Conservation (phyloP, 2,329 filamentous ascomycete genomes). For the Emergomyces pasteurianus region DNA sequence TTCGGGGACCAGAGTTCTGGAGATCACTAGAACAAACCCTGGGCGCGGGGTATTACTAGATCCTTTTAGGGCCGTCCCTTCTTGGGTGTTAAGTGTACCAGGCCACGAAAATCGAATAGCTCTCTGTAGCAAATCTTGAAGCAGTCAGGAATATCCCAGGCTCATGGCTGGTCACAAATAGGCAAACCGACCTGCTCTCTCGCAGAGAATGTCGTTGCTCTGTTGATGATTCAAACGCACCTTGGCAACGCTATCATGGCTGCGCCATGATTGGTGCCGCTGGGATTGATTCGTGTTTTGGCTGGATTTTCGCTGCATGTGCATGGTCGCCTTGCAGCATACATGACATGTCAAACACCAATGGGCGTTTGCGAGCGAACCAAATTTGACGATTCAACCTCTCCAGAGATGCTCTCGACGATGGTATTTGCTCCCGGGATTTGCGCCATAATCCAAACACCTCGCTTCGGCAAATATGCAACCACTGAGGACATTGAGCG, state of each 20-base stretch:
- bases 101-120: not conserved
- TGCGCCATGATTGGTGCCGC: not conserved
- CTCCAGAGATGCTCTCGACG: not conserved
- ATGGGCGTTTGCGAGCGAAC: not conserved
- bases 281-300: conserved; percentile 1
- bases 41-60: not conserved
- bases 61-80: not conserved
- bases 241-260: not conserved
- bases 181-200: not conserved
- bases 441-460: not conserved
- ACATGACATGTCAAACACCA: not conserved
- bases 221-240: not conserved
- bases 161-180: not conserved
- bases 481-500: not conserved
- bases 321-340: conserved; percentile 1
- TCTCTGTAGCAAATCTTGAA: not conserved
- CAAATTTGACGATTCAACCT: not conserved
- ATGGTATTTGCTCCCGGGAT: not conserved
- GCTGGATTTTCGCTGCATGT: conserved; percentile 2
- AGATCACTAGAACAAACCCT: not conserved
- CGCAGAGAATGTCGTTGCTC: not conserved
- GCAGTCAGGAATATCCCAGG: not conserved
- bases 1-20: too few relatives aligned
- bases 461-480: not conserved
- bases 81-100: not conserved